A percentile compares a stretch with the other conserved stretches of the same genome.
Evolutionary conservation across 1,284 basidiomycete genomes (phyloP).

Genomic region (Microbotryomycetes sp.): DNA sequence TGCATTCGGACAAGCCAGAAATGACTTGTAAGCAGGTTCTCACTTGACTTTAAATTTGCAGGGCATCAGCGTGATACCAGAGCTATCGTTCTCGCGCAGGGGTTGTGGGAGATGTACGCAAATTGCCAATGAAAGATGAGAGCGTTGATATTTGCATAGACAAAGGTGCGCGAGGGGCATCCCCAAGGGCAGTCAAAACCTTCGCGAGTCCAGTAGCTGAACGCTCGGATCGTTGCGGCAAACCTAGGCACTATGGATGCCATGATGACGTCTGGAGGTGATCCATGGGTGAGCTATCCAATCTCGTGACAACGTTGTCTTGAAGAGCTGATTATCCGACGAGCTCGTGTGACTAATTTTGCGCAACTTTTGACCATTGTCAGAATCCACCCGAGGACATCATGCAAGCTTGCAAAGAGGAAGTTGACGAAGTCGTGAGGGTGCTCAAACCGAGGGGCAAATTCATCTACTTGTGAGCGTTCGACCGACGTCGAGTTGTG

Average conservation of each 20-base stretch:
- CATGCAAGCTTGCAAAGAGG: conserved; percentile 65
- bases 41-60: too few relatives aligned
- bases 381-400: conserved; percentile 76
- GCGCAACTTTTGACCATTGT: too few relatives aligned
- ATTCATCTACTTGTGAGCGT: conserved; percentile 27
- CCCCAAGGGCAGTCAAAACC: background rate
- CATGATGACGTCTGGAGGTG: conserved; percentile 80
- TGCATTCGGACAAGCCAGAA: conserved; percentile 56
- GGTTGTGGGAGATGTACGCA: conserved; percentile 81
- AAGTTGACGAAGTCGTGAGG: conserved; percentile 68
- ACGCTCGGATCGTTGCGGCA: conserved; percentile 5
- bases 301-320: background rate
- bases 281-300: conserved; percentile 65
- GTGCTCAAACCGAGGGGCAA: conserved; percentile 6
- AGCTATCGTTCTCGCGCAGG: too few relatives aligned
- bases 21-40: conserved; percentile 62
- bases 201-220: background rate
- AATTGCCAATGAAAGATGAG: conserved; percentile 58
- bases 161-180: conserved; percentile 54
- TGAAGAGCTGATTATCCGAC: too few relatives aligned
- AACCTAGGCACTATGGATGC: conserved; percentile 80
- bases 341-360: too few relatives aligned
- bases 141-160: conserved; percentile 82
- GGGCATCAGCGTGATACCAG: too few relatives aligned
- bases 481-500: conserved; percentile 1